Evolutionary conservation across 495 filamentous ascomycete species (phyloP).

Genomic region (Lasiosphaeriaceae sp.): DNA sequence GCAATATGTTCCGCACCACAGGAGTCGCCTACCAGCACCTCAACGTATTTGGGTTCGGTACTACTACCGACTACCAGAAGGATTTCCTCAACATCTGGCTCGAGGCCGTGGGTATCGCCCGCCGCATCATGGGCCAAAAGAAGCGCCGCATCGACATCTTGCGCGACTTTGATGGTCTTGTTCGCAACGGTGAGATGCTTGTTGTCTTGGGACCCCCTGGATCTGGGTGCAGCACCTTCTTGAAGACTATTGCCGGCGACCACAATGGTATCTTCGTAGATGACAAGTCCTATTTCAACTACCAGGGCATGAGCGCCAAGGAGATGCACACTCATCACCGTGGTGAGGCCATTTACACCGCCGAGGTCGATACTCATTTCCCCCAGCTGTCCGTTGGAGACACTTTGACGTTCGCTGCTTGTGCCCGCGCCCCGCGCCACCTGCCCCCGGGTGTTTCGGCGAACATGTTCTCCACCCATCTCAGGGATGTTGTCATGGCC

Average conservation of each 20-base stretch:
- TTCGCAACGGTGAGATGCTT: constrained; percentile 73
- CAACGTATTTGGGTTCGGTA: constrained; percentile 73
- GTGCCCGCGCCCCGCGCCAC: constrained; percentile 60
- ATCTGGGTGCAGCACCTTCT: constrained; percentile 71
- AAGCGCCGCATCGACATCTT: constrained; percentile 72
- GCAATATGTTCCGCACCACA: constrained; percentile 43
- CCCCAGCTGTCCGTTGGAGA: constrained; percentile 77
- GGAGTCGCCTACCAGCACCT: constrained; percentile 60
- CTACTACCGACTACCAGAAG: constrained; percentile 78
- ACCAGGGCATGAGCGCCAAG: constrained; percentile 61
- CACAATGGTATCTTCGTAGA: constrained; percentile 69
- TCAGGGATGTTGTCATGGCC: constrained; percentile 74
- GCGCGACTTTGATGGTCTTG: constrained; percentile 73
- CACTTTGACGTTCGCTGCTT: constrained; percentile 73
- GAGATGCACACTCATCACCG: constrained; percentile 66
- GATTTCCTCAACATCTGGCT: constrained; percentile 63
- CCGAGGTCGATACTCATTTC: constrained; percentile 78
- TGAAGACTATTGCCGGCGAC: constrained; percentile 77
- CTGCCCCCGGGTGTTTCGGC: constrained; percentile 57
- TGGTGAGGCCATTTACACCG: constrained; percentile 77
- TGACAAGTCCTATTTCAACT: constrained; percentile 64
- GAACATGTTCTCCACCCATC: constrained; percentile 57
- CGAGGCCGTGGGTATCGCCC: constrained; percentile 43
- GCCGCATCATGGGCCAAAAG: constrained; percentile 44
- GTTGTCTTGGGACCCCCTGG: constrained; percentile 77